Percentiles rank a stretch among this genome's conserved stretches.
phyloP scores from a whole-genome alignment of 345 rosid genomes.

The Eucalyptus regnans region DNA sequence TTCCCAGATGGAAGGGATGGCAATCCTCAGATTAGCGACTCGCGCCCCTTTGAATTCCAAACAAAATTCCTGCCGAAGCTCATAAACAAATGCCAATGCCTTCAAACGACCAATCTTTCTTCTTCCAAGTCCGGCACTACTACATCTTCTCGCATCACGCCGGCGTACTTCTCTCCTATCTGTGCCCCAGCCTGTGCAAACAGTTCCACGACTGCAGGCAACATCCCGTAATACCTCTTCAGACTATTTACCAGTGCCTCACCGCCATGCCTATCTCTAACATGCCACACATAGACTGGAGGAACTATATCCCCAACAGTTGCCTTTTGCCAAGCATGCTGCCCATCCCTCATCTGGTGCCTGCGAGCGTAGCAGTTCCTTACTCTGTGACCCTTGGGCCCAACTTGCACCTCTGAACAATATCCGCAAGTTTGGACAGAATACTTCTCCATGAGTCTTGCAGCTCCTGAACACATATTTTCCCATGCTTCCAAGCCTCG shows the following conservation, averaged over 20 bases:
- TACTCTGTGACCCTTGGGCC: slow-evolving; percentile 39
- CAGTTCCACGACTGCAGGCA: slow-evolving; percentile 38
- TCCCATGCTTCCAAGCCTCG: slow-evolving; percentile 32
- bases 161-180: slow-evolving; percentile 9
- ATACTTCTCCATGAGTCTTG: slow-evolving; percentile 25
- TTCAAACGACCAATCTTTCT: slow-evolving; percentile 21
- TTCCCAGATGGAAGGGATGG: neutral
- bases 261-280: slow-evolving; percentile 1
- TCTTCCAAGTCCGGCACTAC: slow-evolving; percentile 19
- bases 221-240: slow-evolving; percentile 37
- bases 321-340: slow-evolving; percentile 53
- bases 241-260: slow-evolving; percentile 17
- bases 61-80: neutral
- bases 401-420: slow-evolving; percentile 38
- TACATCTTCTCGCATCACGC: slow-evolving; percentile 26
- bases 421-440: slow-evolving; percentile 41
- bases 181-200: slow-evolving; percentile 37
- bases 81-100: neutral
- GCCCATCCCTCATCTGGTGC: slow-evolving; percentile 56
- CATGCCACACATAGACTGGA: slow-evolving; percentile 39
- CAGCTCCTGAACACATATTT: slow-evolving; percentile 23
- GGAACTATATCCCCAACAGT: slow-evolving; percentile 32
- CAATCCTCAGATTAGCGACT: neutral
- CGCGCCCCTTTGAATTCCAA: neutral
- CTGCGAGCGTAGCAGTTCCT: slow-evolving; percentile 38